Evolutionary conservation across 1,139 yeast species (phyloP).

Genomic region (Taphrina populina): DNA sequence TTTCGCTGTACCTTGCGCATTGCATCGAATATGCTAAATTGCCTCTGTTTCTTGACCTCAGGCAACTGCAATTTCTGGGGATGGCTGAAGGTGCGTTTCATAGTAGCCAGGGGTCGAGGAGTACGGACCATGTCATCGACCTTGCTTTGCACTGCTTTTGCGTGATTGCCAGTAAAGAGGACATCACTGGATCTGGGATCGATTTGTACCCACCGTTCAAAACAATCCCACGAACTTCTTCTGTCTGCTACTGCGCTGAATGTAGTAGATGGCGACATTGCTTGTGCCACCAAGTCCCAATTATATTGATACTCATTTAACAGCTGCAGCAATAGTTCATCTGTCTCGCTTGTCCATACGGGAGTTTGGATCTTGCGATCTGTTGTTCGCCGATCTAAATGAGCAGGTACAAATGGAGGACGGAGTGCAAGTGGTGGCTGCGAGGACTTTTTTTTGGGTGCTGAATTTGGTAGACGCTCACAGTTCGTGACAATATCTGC

Average conservation of each 20-base stretch:
- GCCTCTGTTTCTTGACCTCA: constrained; percentile 61
- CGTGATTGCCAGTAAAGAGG: constrained; percentile 74
- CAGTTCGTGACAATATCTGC: neutral
- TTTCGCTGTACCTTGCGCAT: constrained; percentile 86
- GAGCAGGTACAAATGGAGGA: constrained; percentile 69
- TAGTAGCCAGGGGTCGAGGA: constrained; percentile 56
- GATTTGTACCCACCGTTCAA: constrained; percentile 90
- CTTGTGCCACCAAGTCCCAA: constrained; percentile 88
- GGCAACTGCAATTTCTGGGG: constrained; percentile 1
- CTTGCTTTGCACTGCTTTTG: constrained; percentile 86
- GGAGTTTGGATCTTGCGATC: constrained; percentile 59
- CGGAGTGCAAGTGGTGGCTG: constrained; percentile 47
- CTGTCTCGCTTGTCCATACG: constrained; percentile 94
- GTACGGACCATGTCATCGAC: constrained; percentile 56
- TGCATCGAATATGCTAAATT: constrained; percentile 98
- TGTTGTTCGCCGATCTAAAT: constrained; percentile 48
- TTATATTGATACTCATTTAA: constrained; percentile 87
- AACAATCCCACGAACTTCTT: constrained; percentile 98
- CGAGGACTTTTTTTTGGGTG: constrained; percentile 7
- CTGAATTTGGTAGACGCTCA: neutral
- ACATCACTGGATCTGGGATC: constrained; percentile 55
- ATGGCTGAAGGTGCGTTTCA: constrained; percentile 47
- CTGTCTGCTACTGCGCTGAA: constrained; percentile 81
- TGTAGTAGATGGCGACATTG: constrained; percentile 64
- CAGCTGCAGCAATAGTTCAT: constrained; percentile 69